Base-by-base conservation (phyloP, 1,284 basidiomycete species). In the Rhodotorula mucilaginosa region DNA sequence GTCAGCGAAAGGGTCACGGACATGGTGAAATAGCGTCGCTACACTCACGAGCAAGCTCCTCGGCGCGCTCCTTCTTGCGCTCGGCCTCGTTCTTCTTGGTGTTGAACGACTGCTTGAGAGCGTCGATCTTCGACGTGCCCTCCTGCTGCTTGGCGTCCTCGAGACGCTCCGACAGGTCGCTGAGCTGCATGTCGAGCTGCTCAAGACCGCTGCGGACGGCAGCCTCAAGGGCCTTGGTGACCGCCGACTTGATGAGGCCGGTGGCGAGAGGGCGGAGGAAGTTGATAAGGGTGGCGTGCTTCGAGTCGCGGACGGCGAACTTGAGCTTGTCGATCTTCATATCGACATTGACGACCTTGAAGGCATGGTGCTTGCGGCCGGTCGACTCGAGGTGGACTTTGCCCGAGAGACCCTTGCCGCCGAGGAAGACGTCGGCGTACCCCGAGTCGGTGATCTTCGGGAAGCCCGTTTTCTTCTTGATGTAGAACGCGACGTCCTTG, bases 361-460 rank as follows among this genome's bases (percentile, higher is more conserved):
- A 94, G 19, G 92, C 87, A 64, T 88, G 80, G 72, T 80, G 79
- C 58, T 76, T 78, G 56, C 80, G 65, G 48, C 72, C 72, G 23
- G 82, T 80, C 52, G 77, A 77, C 78, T 83, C 82, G 65, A 84
- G 65, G 76, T 82, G 81, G 64, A 84, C 83, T 23, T 88, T 88
- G 29, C 86, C 86, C 1, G 92, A 84, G 66, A 84, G 82, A 78
- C 84, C 84, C 78, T 83, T 81, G 31, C 95, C 94, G 47, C 91
- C 90, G 63, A 98, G 83, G 68, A 94, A 81, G 16, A 98, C 89
- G 80, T 98, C 96, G 26, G 94, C 94, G 47, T 96, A 82, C 75
- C 95, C 96, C n/a, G 88, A 89, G 83, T 98, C 96, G 58, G 83
- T 86, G 80, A 97, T 82, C 84, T 90, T 91, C 16, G 89, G 88